These are phyloP conservation scores for Amanita phalloides DNA, from an alignment of 768 basidiomycete genomes.

Conservation along the genomic window DNA sequence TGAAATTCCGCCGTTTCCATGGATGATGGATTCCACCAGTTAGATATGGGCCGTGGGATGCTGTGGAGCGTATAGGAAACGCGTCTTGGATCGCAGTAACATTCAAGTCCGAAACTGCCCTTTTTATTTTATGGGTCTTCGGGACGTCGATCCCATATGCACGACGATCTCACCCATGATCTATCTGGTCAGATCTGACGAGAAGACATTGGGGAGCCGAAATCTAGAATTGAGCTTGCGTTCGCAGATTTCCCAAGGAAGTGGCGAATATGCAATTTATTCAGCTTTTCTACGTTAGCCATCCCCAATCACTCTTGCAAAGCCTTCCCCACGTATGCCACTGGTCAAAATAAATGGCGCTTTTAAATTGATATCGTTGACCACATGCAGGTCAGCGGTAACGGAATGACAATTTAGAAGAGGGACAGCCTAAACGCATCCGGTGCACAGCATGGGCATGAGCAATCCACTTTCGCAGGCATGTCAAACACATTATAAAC, in stretches of 20 bases:
- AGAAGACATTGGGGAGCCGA: not conserved
- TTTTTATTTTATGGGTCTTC: too few relatives aligned
- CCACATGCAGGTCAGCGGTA: not conserved
- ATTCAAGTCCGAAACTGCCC: not conserved
- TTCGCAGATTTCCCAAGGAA: not conserved
- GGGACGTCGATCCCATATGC: not conserved
- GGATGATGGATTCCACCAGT: not conserved
- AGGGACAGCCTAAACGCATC: too few relatives aligned
- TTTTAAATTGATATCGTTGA: not conserved
- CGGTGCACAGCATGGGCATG: slow-evolving; percentile 12
- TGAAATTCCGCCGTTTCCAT: not conserved
- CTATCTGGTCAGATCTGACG: not conserved
- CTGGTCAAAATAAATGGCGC: not conserved
- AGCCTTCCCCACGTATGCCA: not conserved
- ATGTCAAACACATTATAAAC: slow-evolving; percentile 36
- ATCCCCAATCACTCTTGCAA: too few relatives aligned
- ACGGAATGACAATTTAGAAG: not conserved
- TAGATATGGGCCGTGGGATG: not conserved
- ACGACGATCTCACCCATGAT: not conserved
- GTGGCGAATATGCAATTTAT: not conserved
- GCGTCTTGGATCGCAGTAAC: not conserved
- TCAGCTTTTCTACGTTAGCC: not conserved
- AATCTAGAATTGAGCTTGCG: not conserved
- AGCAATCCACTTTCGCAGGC: slow-evolving; percentile 33
- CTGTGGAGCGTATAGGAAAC: not conserved